A percentile compares a stretch with the other conserved stretches of the same genome.
These are phyloP conservation scores for Pseudomonodictys pantanalensis DNA, from an alignment of 495 filamentous ascomycete species.

Conservation along the genomic window DNA sequence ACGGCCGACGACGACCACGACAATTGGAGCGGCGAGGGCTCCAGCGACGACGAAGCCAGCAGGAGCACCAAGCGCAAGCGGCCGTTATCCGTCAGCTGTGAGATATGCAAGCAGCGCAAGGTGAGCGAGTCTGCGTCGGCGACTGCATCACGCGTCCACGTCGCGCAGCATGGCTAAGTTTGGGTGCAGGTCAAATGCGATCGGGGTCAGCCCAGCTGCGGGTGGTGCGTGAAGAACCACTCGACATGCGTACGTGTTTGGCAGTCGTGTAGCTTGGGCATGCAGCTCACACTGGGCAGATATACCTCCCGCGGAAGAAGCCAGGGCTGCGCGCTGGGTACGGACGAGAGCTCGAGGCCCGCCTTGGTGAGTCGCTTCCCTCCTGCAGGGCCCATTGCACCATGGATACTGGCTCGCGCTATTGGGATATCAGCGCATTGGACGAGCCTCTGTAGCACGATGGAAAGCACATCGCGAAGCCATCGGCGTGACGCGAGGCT, in stretches of 20 bases:
- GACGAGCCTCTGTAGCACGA: too few species aligned
- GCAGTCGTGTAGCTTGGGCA: not conserved
- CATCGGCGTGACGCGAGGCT: not conserved
- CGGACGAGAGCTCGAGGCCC: constrained; percentile 80
- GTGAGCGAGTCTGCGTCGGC: too few species aligned
- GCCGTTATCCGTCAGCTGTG: constrained; percentile 65
- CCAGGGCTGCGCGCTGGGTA: constrained; percentile 81
- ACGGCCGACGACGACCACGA: constrained; percentile 27
- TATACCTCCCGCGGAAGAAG: constrained; percentile 80
- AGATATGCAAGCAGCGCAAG: constrained; percentile 81
- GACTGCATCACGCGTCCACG: not conserved
- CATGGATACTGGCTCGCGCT: too few species aligned
- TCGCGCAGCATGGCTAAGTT: not conserved
- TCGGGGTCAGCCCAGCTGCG: constrained; percentile 72
- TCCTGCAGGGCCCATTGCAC: too few species aligned
- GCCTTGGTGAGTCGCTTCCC: constrained; percentile 59
- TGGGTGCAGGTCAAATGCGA: constrained; percentile 44
- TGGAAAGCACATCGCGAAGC: not conserved
- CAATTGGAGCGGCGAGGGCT: constrained; percentile 30
- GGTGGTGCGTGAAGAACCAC: not conserved
- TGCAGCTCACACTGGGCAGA: not conserved
- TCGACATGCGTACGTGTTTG: not conserved
- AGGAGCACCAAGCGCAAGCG: constrained; percentile 50
- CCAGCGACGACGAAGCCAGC: constrained; percentile 34
- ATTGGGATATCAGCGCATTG: too few species aligned